Base-by-base conservation (phyloP, 139 green algal species). In the Dunaliella primolecta region DNA sequence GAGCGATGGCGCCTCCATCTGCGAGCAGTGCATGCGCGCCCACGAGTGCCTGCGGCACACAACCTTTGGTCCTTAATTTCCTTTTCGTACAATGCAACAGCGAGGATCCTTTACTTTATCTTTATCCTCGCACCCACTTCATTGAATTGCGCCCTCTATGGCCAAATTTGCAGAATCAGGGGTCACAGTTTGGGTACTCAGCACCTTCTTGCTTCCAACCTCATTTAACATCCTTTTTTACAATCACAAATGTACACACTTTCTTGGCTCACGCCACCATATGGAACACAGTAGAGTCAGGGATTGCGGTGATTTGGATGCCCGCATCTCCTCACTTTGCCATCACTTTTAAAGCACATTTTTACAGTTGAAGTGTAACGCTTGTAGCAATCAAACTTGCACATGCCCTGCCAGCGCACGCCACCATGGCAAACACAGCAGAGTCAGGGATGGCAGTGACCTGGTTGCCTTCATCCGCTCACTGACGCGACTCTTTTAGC, bases 261-360 rank as follows among this genome's bases (percentile, higher is more conserved):
- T 99, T 97, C 92, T 98, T 98, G 21, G 95, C 93, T 33, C 97
- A 92, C 2, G 96, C 93, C 97, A 99, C 98, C 91, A 99, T 96
- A 36, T 97, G 96, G 91, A 98, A 99, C n/a, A 98, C 91, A 29
- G 96, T 92, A 20, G 92, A 88, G 87, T 99, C 97, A 0, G 94
- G 80, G 81, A 99, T 98, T 77, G 91, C 80, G 0, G 96, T 99
- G 3, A 94, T 97, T 38, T 93, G 85, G 34, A 99, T 94, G 84
- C 94, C 95, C 0, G 87, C 87, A n/a, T 91, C 86, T 3, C 93
- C 91, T n/a, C n/a, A n/a, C n/a, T n/a, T 98, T 20, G n/a, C n/a
- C n/a, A n/a, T n/a, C n/a, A n/a, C n/a, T n/a, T n/a, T n/a, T n/a
- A n/a, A n/a, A n/a, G n/a, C n/a, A n/a, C n/a, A n/a, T n/a, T n/a